A percentile compares a stretch with the other conserved stretches of the same genome.
Evolutionary conservation across 345 rosid species (phyloP).

Genomic region (Salix arbutifolia): DNA sequence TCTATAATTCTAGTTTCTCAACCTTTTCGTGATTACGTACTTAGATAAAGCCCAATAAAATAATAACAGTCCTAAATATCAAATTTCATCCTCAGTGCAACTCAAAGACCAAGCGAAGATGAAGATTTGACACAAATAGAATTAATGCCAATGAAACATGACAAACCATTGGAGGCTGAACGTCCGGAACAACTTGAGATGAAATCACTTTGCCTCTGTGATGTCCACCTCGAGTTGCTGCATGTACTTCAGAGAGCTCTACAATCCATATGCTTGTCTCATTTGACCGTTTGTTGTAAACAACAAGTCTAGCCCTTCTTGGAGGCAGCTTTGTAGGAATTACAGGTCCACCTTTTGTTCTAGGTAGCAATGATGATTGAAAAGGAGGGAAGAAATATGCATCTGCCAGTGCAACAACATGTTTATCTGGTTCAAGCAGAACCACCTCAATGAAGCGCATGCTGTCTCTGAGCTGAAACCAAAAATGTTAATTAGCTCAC

Average conservation of each 20-base stretch:
- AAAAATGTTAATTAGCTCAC: constrained; percentile 13
- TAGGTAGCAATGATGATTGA: constrained; percentile 85
- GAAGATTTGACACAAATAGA: background rate
- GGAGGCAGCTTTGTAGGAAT: constrained; percentile 88
- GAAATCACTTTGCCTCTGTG: constrained; percentile 90
- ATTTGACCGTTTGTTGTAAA: constrained; percentile 77
- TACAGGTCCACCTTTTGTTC: constrained; percentile 73
- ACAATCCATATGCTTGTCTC: constrained; percentile 82
- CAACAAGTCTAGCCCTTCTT: constrained; percentile 74
- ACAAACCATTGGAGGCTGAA: constrained; percentile 90
- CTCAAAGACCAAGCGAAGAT: background rate
- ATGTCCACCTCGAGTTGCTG: constrained; percentile 85
- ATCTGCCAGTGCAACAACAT: constrained; percentile 83
- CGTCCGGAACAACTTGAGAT: constrained; percentile 66
- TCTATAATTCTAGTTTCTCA: background rate
- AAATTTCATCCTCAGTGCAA: background rate
- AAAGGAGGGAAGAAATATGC: constrained; percentile 94
- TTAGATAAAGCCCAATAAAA: background rate
- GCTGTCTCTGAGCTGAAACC: constrained; percentile 74
- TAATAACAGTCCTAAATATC: background rate
- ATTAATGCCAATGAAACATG: background rate
- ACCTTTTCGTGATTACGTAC: background rate
- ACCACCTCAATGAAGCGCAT: constrained; percentile 90
- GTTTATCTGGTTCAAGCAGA: constrained; percentile 74
- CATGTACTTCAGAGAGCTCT: constrained; percentile 87